Evolutionary conservation across 257 asterid genomes (phyloP).

Genomic region (Solanum chilense): DNA sequence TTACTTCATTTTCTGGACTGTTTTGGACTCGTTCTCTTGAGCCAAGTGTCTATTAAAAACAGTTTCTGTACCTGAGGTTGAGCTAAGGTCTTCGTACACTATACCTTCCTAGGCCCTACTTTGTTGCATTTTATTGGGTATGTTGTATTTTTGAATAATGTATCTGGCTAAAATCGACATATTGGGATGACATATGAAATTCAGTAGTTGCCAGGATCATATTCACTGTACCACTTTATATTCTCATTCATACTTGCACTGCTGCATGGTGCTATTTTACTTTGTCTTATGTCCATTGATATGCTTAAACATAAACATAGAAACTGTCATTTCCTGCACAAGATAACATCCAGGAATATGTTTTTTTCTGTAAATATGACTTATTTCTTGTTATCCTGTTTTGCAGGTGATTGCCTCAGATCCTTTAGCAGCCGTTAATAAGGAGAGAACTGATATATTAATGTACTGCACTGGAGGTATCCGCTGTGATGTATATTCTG

Average conservation of each 20-base stretch:
- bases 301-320: not conserved
- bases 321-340: not conserved
- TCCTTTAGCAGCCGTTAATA: conserved; percentile 70
- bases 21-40: not conserved
- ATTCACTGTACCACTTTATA: not conserved
- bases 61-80: not conserved
- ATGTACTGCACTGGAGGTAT: conserved; percentile 99
- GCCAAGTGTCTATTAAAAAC: not conserved
- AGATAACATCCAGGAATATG: not conserved
- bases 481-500: conserved; percentile 93
- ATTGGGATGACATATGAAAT: not conserved
- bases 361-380: conserved; percentile 1
- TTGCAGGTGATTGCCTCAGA: conserved; percentile 53
- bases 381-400: not conserved
- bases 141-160: not conserved
- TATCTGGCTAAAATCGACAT: not conserved
- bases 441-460: conserved; percentile 67
- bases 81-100: not conserved
- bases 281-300: not conserved
- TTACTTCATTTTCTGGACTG: not conserved
- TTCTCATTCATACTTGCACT: not conserved
- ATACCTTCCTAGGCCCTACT: not conserved
- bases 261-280: not conserved
- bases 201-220: not conserved
- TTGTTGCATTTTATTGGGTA: not conserved